Evolutionary conservation across 352 stramenopile species (phyloP), one percentile per base, ranked within the genome.

Genomic region (Phytophthora europaea): DNA sequence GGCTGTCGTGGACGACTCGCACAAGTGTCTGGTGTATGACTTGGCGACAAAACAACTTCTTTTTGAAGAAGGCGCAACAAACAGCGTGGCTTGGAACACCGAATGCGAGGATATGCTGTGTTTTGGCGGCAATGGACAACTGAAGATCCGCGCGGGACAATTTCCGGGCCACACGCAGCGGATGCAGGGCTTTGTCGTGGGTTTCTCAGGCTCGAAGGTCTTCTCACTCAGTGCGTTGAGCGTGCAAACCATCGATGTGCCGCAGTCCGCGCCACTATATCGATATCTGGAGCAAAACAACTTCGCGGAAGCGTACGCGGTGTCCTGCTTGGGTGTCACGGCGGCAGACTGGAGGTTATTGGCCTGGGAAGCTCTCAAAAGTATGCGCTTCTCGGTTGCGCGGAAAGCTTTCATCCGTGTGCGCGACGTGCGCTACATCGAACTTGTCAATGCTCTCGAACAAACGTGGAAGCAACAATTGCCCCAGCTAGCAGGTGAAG

Each of bases 31-130:
- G n/a, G 91, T 99, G 28, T 98, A 97, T 75, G 91, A 98, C 67
- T 76, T 98, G 22, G 82, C 87, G 12, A 96, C 89, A 10, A 98
- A 98, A 54, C 90, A 98, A 69, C 81, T 97, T 43, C 64, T 97
- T 6, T 98, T 97, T 67, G 78, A 94, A 70, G 88, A 96, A 76
- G 87, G 83, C 1, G 85, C 94, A 28, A 90, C 88, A 8, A 97
- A 95, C 65, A 97, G 89, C 69, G 93, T 98, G 15, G 87, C 91
- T n/a, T 99, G 96, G 82, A 99, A 99, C 83, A 94, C 90, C 8
- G 93, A 98, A 65, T 90, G 94, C 50, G 95, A 98, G 50, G 94
- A 99, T 55, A 98, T 98, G 91, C 67, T 99, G 45, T 99, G 96
- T 75, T 98, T 97, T 68, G 93, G 86, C 5, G 90, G 92, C 18